Percentiles rank a stretch among this genome's conserved stretches.
Conservation (phyloP, 306 rosid species). For the Fragaria nilgerrensis region DNA sequence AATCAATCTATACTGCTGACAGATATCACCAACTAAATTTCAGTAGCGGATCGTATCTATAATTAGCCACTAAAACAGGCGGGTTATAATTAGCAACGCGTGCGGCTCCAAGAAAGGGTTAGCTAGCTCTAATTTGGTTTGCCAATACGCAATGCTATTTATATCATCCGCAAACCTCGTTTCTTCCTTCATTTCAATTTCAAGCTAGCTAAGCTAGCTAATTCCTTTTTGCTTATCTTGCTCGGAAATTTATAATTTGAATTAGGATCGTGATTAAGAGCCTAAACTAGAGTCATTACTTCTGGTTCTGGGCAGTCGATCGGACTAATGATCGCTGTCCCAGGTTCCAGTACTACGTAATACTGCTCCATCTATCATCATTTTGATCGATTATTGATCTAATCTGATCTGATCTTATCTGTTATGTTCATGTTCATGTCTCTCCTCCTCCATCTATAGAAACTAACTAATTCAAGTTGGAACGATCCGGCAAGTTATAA, state of each 20-base stretch:
- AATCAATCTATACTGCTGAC: not conserved
- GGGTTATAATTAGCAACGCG: not conserved
- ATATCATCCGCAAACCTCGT: constrained; percentile 9
- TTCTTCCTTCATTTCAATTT: constrained; percentile 6
- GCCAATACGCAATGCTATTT: not conserved
- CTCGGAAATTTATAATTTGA: not conserved
- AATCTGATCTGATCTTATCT: not conserved
- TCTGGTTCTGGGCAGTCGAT: constrained; percentile 10
- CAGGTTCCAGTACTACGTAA: not conserved
- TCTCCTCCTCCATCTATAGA: not conserved
- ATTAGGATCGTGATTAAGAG: not conserved
- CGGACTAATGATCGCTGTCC: constrained; percentile 6
- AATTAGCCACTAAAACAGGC: not conserved
- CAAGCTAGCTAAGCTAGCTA: not conserved
- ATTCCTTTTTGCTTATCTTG: not conserved
- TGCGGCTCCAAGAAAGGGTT: not conserved
- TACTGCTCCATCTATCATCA: not conserved
- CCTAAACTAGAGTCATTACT: not conserved
- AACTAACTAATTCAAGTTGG: not conserved
- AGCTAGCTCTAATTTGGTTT: not conserved
- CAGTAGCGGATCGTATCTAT: not conserved
- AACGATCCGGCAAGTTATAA: not conserved
- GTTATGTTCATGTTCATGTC: not conserved
- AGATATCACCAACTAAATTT: not conserved
- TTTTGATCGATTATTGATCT: constrained; percentile 23